Conservation (phyloP, 306 rosid genomes). For the Lupinus albus region DNA sequence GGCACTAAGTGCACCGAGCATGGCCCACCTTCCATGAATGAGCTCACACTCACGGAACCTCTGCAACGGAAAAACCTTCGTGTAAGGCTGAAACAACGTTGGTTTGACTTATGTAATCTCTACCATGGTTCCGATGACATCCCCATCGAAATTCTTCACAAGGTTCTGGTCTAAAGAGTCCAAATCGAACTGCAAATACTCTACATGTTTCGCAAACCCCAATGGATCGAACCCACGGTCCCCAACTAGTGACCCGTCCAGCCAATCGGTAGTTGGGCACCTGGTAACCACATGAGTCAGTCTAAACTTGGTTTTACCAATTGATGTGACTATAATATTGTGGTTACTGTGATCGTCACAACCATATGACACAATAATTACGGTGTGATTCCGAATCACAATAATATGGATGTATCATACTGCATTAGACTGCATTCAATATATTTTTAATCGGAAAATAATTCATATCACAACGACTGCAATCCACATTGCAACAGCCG, state of each 20-base stretch:
- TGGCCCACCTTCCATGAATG: conserved; percentile 88
- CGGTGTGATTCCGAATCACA: too few relatives aligned
- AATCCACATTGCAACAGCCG: too few relatives aligned
- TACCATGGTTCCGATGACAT: conserved; percentile 56
- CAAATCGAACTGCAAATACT: conserved; percentile 70
- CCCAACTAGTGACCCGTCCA: conserved; percentile 63
- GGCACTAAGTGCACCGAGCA: conserved; percentile 82
- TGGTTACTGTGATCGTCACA: too few relatives aligned
- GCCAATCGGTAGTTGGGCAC: conserved; percentile 68
- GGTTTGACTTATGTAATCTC: conserved; percentile 59
- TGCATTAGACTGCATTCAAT: too few relatives aligned
- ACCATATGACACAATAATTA: too few relatives aligned
- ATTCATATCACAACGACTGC: too few relatives aligned
- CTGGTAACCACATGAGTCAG: conserved; percentile 67
- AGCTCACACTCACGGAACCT: conserved; percentile 81
- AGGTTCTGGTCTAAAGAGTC: conserved; percentile 84
- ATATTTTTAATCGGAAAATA: too few relatives aligned
- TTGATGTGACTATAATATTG: too few relatives aligned
- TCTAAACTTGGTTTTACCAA: conserved; percentile 21
- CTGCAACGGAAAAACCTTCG: conserved; percentile 77
- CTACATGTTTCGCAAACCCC: conserved; percentile 63
- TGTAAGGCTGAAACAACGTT: conserved; percentile 79
- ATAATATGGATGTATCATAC: too few relatives aligned
- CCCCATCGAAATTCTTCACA: conserved; percentile 72
- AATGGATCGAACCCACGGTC: conserved; percentile 81